Base-by-base conservation (phyloP, 2,329 filamentous ascomycete species). In the Corinectria fuckeliana region DNA sequence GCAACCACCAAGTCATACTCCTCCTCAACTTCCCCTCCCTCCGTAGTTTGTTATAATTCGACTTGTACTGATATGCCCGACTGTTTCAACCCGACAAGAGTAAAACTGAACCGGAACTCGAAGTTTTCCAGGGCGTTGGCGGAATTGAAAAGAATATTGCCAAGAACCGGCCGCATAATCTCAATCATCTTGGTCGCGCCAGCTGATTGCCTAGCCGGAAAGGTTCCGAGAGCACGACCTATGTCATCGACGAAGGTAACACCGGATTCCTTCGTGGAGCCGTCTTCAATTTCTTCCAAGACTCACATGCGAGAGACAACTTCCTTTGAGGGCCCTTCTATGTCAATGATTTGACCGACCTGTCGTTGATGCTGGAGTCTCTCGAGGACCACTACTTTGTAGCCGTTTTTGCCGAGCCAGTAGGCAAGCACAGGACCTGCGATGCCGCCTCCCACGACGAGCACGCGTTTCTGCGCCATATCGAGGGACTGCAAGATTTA, bases 361-460 rank as follows among this genome's bases (percentile, higher is more conserved):
- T 25, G 21, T n/a, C 41, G 41, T 10, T 25, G 21, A 23, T 25
- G n/a, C 6, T 25, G 23, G 10, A 45, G 23, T 13, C 41, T 25
- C 41, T 45, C 41, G 4, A 45, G 5, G 8, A 45, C 14, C 13
- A 26, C 23, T 14, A 25, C 13, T 26, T n/a, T 45, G 23, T 18
- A 26, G 41, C 21, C n/a, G 5, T 16, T 25, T 6, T 26, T 25
- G 5, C 21, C 20, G 13, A 63, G 53, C 64, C 60, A 64, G 10
- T 59, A 61, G 26, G 64, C 61, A 14, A 65, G 18, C 2, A 59
- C 49, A 9, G 64, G 64, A 4, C 64, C 64, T 2, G 64, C 64
- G 36, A 66, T 20, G 16, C 64, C 64, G 18, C 55, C 61, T 6
- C 64, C 64, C 1, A 64, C 61, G 1, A 66, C 50, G 13, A 66